Evolutionary conservation across 1,139 yeast species (phyloP).

Genomic region (Candida tropicalis): DNA sequence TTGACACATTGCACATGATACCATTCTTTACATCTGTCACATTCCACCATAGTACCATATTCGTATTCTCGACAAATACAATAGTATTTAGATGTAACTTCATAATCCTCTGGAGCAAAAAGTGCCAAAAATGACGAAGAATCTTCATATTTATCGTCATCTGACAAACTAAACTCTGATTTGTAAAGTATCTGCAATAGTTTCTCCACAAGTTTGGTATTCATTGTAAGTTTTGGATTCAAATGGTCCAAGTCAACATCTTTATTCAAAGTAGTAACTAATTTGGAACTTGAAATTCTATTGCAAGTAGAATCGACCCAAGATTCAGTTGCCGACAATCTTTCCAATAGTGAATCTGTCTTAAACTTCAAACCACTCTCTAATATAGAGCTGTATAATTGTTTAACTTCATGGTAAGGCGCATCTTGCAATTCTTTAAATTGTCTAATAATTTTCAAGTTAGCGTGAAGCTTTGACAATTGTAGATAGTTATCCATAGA

Average conservation of each 20-base stretch:
- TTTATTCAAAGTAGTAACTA: constrained; percentile 29
- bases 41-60: constrained; percentile 75
- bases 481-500: constrained; percentile 28
- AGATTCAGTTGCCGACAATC: constrained; percentile 31
- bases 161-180: constrained; percentile 39
- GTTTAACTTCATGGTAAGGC: constrained; percentile 28
- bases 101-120: constrained; percentile 13
- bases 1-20: constrained; percentile 72
- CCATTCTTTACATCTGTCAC: constrained; percentile 82
- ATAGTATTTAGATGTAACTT: constrained; percentile 34
- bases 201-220: constrained; percentile 26
- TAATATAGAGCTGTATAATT: constrained; percentile 24
- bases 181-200: constrained; percentile 34
- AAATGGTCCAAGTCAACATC: constrained; percentile 20
- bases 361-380: constrained; percentile 32
- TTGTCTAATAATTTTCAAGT: constrained; percentile 24
- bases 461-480: constrained; percentile 30
- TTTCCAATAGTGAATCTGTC: constrained; percentile 22
- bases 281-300: constrained; percentile 32
- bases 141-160: constrained; percentile 38
- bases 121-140: constrained; percentile 31
- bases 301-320: constrained; percentile 40
- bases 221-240: constrained; percentile 24
- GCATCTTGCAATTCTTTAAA: constrained; percentile 20
- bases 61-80: constrained; percentile 75